A percentile compares a stretch with the other conserved stretches of the same genome.
phyloP scores from a whole-genome alignment of 2,329 filamentous ascomycete species.

The Xylariaceae sp. region DNA sequence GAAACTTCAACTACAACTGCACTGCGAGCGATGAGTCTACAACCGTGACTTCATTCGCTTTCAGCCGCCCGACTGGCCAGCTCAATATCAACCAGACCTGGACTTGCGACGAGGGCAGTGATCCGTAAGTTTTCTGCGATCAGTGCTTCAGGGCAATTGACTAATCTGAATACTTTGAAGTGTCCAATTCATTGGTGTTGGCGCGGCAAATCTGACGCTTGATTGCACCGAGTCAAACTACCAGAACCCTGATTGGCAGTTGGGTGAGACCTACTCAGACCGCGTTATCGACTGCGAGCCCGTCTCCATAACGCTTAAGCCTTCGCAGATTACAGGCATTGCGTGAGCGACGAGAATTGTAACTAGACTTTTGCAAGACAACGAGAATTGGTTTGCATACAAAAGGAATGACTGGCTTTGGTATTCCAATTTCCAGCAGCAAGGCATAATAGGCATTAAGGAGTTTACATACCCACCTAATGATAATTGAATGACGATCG shows the following conservation, averaged over 20 bases:
- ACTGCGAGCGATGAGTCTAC: slow-evolving; percentile 28
- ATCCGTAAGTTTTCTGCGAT: slow-evolving; percentile 32
- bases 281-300: slow-evolving; percentile 33
- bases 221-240: slow-evolving; percentile 35
- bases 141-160: neutral
- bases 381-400: no score
- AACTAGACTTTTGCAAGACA: no score
- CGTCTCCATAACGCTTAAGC: slow-evolving; percentile 31
- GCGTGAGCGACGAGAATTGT: no score
- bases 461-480: no score
- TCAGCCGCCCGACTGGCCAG: slow-evolving; percentile 34
- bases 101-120: slow-evolving; percentile 38
- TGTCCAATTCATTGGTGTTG: slow-evolving; percentile 34
- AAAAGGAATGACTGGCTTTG: no score
- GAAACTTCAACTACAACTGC: slow-evolving; percentile 45
- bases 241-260: slow-evolving; percentile 40
- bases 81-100: slow-evolving; percentile 49
- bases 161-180: slow-evolving; percentile 14
- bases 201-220: slow-evolving; percentile 33
- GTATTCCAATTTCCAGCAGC: no score
- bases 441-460: no score
- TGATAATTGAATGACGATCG: no score
- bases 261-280: slow-evolving; percentile 39
- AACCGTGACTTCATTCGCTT: slow-evolving; percentile 43
- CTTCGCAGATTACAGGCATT: slow-evolving; percentile 12